A percentile compares a stretch with the other conserved stretches of the same genome.
phyloP scores from a whole-genome alignment of 2,329 filamentous ascomycete genomes.

The Ophiostoma perfectum region DNA sequence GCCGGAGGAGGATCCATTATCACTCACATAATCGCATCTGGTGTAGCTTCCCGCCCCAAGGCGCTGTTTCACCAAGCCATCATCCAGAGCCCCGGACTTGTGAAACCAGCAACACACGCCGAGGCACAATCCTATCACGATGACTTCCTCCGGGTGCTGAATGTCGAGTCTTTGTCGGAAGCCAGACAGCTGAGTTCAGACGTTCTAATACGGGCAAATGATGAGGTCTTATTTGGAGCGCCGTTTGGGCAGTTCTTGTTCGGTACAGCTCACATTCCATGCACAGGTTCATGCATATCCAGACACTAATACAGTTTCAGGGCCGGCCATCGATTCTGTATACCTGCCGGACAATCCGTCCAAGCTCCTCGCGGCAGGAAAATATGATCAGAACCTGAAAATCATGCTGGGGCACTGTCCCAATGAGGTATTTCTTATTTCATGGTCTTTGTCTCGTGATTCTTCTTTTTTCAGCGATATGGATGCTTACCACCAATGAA shows the following conservation, averaged over 20 bases:
- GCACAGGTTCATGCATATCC: neutral
- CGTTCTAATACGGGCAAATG: conserved; percentile 13
- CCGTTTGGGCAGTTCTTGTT: conserved; percentile 8
- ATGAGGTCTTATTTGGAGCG: conserved; percentile 7
- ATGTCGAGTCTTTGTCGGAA: neutral
- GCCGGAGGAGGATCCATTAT: conserved; percentile 33
- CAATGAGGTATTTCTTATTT: conserved; percentile 15
- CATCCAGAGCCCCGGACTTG: conserved; percentile 9
- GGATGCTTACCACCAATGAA: no score
- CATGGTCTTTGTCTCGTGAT: neutral
- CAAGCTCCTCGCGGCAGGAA: neutral
- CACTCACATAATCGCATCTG: conserved; percentile 33
- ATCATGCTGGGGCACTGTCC: conserved; percentile 16
- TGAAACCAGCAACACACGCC: neutral
- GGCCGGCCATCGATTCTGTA: neutral
- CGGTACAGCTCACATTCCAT: neutral
- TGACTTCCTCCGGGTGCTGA: neutral
- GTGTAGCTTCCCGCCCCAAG: neutral
- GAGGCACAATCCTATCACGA: conserved; percentile 11
- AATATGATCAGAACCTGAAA: conserved; percentile 1
- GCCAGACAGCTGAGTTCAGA: conserved; percentile 9
- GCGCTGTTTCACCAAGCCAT: conserved; percentile 12
- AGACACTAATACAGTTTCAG: neutral
- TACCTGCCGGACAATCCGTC: neutral
- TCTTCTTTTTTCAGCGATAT: no score